Conservation (phyloP, 2,329 filamentous ascomycete species). For the Purpureocillium lavendulum region DNA sequence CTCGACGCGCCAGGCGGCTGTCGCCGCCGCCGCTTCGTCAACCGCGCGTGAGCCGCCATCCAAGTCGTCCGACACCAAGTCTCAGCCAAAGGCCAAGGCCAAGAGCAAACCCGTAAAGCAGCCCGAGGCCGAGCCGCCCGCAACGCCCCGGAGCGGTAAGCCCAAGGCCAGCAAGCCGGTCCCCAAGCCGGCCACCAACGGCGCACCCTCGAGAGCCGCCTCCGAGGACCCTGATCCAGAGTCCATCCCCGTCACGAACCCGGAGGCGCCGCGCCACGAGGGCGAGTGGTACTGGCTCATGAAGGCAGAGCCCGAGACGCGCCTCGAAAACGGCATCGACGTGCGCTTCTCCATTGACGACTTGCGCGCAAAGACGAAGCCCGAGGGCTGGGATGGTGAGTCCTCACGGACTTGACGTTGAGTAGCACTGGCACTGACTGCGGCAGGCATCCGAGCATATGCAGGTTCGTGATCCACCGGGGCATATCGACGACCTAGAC, state of each 20-base stretch:
- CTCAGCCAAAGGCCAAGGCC: background rate
- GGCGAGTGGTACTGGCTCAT: conserved; percentile 63
- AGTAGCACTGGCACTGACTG: background rate
- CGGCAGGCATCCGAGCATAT: conserved; percentile 39
- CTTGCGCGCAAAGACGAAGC: conserved; percentile 59
- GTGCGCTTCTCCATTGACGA: conserved; percentile 95
- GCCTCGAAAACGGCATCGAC: conserved; percentile 78
- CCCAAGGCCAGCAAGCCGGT: background rate
- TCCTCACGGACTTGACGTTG: conserved; percentile 10
- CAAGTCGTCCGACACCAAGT: background rate
- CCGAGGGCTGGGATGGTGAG: conserved; percentile 88
- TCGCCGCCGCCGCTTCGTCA: background rate
- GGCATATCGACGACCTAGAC: background rate
- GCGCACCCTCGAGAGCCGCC: conserved; percentile 3
- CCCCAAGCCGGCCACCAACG: conserved; percentile 1
- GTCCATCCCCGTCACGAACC: conserved; percentile 26
- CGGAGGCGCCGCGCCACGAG: conserved; percentile 28
- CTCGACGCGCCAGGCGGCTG: conserved; percentile 16
- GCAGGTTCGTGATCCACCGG: conserved; percentile 27
- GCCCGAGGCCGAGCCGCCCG: background rate
- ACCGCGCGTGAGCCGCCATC: background rate
- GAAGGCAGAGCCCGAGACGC: conserved; percentile 82
- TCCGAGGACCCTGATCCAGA: conserved; percentile 22
- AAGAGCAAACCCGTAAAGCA: background rate
- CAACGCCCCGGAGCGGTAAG: background rate